A percentile compares a stretch with the other conserved stretches of the same genome.
Evolutionary conservation across 441 rosid species (phyloP).

Genomic region (Daphne laureola): DNA sequence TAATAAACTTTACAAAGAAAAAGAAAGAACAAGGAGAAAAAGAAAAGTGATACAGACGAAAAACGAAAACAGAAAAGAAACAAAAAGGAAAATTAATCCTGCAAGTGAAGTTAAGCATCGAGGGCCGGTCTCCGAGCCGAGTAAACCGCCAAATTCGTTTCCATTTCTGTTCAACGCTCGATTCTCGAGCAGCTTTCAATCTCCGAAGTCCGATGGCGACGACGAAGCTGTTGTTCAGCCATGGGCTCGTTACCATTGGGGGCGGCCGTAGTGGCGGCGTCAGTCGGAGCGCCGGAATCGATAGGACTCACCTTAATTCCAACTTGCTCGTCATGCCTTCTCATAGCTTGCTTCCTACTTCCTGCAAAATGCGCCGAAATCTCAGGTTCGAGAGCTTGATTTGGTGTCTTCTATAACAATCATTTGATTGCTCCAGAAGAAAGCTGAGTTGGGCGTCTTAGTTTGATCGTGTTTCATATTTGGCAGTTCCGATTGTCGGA

Average conservation of each 20-base stretch:
- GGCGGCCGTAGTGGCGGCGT: constrained; percentile 3
- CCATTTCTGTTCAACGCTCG: background rate
- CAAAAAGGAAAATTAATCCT: background rate
- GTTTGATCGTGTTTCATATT: constrained; percentile 3
- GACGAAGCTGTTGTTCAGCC: constrained; percentile 41
- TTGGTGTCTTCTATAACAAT: background rate
- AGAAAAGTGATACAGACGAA: no score
- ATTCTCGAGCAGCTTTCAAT: background rate
- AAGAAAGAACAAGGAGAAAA: background rate
- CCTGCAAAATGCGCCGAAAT: constrained; percentile 61
- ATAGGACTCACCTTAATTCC: constrained; percentile 13
- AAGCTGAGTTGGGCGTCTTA: background rate
- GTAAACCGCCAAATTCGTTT: constrained; percentile 6
- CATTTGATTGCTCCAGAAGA: constrained; percentile 1
- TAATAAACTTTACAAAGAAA: no score
- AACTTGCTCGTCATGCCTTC: constrained; percentile 36
- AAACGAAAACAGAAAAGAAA: background rate
- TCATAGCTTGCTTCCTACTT: constrained; percentile 43
- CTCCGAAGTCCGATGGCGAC: constrained; percentile 32
- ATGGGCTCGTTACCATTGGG: constrained; percentile 27
- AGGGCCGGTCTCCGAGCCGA: constrained; percentile 1
- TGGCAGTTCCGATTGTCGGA: constrained; percentile 35
- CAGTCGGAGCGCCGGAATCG: background rate
- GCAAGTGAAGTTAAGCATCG: constrained; percentile 1
- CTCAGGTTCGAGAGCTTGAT: constrained; percentile 34